phyloP scores from a whole-genome alignment of 2,329 filamentous ascomycete species.

The Aspergillus quadrilineatus region DNA sequence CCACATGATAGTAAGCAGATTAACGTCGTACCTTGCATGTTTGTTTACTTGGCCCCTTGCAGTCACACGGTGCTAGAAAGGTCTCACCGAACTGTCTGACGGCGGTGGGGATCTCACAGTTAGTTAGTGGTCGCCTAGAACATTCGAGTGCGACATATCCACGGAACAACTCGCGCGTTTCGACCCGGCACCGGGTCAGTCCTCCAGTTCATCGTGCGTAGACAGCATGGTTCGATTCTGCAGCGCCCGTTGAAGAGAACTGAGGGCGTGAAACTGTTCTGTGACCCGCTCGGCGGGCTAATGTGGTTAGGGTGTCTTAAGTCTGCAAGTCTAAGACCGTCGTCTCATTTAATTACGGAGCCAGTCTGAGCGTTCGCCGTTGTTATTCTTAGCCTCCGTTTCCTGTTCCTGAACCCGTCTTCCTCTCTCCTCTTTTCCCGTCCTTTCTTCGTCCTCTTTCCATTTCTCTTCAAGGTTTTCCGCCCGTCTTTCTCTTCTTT shows the following conservation, averaged over 20 bases:
- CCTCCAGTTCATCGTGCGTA: background rate
- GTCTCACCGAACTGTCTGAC: constrained; percentile 1
- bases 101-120: background rate
- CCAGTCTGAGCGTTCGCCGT: background rate
- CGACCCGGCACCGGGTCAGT: background rate
- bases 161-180: background rate
- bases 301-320: background rate
- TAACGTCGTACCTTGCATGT: constrained; percentile 9
- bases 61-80: background rate
- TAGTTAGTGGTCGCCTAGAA: background rate
- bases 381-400: constrained; percentile 8
- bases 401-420: background rate
- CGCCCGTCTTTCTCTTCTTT: background rate
- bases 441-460: background rate
- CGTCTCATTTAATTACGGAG: constrained; percentile 8
- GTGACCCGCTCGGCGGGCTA: constrained; percentile 1
- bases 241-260: background rate
- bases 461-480: background rate
- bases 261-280: constrained; percentile 1
- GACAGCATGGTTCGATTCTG: background rate
- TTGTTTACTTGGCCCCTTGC: constrained; percentile 9
- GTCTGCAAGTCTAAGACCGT: constrained; percentile 11
- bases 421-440: background rate
- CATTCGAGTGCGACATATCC: background rate
- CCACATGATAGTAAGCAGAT: background rate